A percentile compares a stretch with the other conserved stretches of the same genome.
Conservation (phyloP, 768 basidiomycete genomes). For the Boletus coccyginus region DNA sequence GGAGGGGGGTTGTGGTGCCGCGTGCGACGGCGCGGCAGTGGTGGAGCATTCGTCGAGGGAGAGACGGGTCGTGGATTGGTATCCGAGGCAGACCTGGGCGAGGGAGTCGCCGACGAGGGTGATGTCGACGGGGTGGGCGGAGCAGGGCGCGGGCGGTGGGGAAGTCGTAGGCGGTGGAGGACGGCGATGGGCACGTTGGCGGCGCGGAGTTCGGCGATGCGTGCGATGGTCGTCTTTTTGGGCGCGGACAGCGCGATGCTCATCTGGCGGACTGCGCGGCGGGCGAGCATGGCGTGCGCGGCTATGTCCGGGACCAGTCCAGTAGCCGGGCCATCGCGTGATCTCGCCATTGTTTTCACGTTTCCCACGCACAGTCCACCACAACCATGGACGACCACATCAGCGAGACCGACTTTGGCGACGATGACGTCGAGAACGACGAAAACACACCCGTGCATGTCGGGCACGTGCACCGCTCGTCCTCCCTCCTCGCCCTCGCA, state of each 20-base stretch:
- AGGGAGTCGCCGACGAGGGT: constrained; percentile 94
- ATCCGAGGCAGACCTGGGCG: constrained; percentile 93
- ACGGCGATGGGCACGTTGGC: constrained; percentile 77
- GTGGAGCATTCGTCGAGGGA: constrained; percentile 93
- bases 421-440: constrained; percentile 14
- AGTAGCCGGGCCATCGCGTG: constrained; percentile 21
- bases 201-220: constrained; percentile 57
- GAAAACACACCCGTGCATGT: constrained; percentile 8
- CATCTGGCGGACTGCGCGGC: constrained; percentile 33
- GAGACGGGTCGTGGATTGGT: constrained; percentile 80
- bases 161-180: constrained; percentile 95
- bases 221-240: constrained; percentile 86
- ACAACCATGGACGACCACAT: constrained; percentile 16
- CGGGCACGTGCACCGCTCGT: neutral
- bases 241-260: constrained; percentile 31
- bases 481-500: constrained; percentile 19
- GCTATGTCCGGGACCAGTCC: constrained; percentile 1
- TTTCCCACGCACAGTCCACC: constrained; percentile 25
- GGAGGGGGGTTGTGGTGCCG: constrained; percentile 78
- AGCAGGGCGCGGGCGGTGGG: constrained; percentile 73
- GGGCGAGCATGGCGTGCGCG: constrained; percentile 8
- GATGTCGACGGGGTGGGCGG: constrained; percentile 73
- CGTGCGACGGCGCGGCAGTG: constrained; percentile 84
- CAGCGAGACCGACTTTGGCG: constrained; percentile 22
- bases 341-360: neutral